Evolutionary conservation across 1,139 yeast species (phyloP).

Genomic region (Yamadazyma conglobata): DNA sequence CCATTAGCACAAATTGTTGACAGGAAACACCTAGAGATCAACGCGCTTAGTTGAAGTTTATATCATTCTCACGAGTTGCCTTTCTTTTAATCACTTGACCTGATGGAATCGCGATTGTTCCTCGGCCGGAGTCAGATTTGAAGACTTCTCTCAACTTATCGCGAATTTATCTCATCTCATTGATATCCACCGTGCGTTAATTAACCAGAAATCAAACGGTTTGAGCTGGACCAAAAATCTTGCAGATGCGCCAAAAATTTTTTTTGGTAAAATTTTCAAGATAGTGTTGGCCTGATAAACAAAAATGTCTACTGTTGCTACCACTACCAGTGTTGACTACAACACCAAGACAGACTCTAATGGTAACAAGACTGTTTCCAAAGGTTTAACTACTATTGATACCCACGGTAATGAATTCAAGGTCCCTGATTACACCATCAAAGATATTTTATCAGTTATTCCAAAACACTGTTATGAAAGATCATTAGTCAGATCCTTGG

Average conservation of each 20-base stretch:
- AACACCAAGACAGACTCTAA: slow-evolving; percentile 1
- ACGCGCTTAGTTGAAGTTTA: too few relatives aligned
- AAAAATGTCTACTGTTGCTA: slow-evolving; percentile 9
- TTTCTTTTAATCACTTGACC: too few relatives aligned
- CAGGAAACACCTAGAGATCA: too few relatives aligned
- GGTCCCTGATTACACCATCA: slow-evolving; percentile 72
- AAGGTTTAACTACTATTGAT: slow-evolving; percentile 46
- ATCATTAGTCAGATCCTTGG: slow-evolving; percentile 51
- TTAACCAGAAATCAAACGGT: too few relatives aligned
- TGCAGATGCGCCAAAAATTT: slow-evolving; percentile 4
- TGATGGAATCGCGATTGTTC: too few relatives aligned
- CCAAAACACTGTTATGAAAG: slow-evolving; percentile 77
- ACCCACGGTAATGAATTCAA: slow-evolving; percentile 63
- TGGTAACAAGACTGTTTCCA: slow-evolving; percentile 13
- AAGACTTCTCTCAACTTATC: too few relatives aligned
- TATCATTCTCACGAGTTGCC: too few relatives aligned
- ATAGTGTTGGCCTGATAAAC: not conserved
- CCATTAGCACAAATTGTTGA: too few relatives aligned
- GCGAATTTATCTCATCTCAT: too few relatives aligned
- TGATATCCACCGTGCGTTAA: too few relatives aligned
- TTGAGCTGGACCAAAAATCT: slow-evolving; percentile 2
- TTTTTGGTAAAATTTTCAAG: not conserved
- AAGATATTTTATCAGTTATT: slow-evolving; percentile 67
- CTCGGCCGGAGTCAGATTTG: too few relatives aligned
- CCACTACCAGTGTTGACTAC: slow-evolving; percentile 3